Conservation (phyloP, 495 filamentous ascomycete species). For the Terfezia claveryi region DNA sequence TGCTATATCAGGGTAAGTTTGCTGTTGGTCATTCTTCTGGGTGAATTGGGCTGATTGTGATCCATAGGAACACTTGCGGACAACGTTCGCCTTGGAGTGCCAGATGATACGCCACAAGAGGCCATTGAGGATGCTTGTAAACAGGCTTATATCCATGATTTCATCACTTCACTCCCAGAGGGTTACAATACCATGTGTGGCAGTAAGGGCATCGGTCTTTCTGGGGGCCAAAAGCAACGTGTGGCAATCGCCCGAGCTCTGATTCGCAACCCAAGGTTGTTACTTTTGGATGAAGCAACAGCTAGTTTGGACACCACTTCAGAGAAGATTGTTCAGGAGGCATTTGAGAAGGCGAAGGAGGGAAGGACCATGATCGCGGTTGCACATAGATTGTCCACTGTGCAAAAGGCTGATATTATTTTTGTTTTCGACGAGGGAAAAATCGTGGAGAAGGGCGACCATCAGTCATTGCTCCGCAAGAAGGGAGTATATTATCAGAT, state of each 20-base stretch:
- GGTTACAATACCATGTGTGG: slow-evolving; percentile 41
- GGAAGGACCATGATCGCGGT: slow-evolving; percentile 49
- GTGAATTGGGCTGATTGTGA: neutral
- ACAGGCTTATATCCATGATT: slow-evolving; percentile 40
- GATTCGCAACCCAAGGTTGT: slow-evolving; percentile 43
- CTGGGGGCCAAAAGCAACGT: slow-evolving; percentile 58
- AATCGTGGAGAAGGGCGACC: slow-evolving; percentile 21
- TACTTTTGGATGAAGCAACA: slow-evolving; percentile 65
- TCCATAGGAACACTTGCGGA: slow-evolving; percentile 27
- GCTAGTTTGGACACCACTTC: slow-evolving; percentile 51
- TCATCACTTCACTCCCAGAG: slow-evolving; percentile 36
- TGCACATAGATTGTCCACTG: slow-evolving; percentile 30
- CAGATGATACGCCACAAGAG: slow-evolving; percentile 24
- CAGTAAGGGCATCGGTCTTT: slow-evolving; percentile 39
- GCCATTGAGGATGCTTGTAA: slow-evolving; percentile 33
- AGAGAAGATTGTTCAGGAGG: slow-evolving; percentile 48
- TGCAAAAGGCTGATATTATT: slow-evolving; percentile 21
- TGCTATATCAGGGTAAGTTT: slow-evolving; percentile 32
- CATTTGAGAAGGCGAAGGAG: slow-evolving; percentile 37
- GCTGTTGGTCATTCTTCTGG: neutral
- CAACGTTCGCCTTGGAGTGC: slow-evolving; percentile 35
- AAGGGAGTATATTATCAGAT: slow-evolving; percentile 17
- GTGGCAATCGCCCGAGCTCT: slow-evolving; percentile 55
- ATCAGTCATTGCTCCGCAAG: slow-evolving; percentile 18
- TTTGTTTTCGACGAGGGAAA: slow-evolving; percentile 21